Evolutionary conservation across 2,329 filamentous ascomycete genomes (phyloP), one percentile per base, ranked within the genome.

Genomic region (Tolypocladium sp.): DNA sequence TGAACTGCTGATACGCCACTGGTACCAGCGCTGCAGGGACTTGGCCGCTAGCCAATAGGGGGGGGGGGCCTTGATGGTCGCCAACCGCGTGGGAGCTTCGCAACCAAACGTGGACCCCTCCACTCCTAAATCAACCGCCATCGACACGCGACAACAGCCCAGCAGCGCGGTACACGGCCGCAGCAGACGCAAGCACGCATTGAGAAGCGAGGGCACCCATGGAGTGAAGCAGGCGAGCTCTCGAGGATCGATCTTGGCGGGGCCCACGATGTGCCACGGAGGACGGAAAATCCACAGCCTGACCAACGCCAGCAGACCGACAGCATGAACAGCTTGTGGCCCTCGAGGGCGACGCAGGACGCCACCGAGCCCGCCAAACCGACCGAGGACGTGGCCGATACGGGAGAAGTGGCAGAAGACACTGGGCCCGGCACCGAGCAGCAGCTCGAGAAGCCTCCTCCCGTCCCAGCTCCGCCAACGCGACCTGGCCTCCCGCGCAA

Each of bases 281-380:
- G 27, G 52, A 58, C 55, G 41, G 44, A 57, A 55, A 25, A 35
- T n/a, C 57, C 56, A 59, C 53, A 44, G 41, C 57, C 55, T 42
- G 56, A 57, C 40, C 53, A 56, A 56, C 46, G 55, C 56, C 38
- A 52, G 46, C 57, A 52, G 30, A 57, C 60, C 64, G 60, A 62
- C 69, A 75, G 63, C 63, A 80, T 81, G 78, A 79, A 77, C 67
- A 75, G 73, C 63, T 65, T 75, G 63, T 78, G 76, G 77, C 62
- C 74, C 60, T 71, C 75, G 57, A 73, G 68, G 68, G 63, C 72
- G 57, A 64, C 68, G 59, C 70, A 69, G 62, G 73, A 75, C 58
- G 44, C 27, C 17, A 70, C 67, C 40, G 67, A 67, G 49, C 54
- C 68, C 38, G 59, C 64, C 55, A 62, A 62, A 42, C 68, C 71